Evolutionary conservation across 1,139 yeast species (phyloP), one percentile per base, ranked within the genome.

Genomic region (Kazachstania sp.): DNA sequence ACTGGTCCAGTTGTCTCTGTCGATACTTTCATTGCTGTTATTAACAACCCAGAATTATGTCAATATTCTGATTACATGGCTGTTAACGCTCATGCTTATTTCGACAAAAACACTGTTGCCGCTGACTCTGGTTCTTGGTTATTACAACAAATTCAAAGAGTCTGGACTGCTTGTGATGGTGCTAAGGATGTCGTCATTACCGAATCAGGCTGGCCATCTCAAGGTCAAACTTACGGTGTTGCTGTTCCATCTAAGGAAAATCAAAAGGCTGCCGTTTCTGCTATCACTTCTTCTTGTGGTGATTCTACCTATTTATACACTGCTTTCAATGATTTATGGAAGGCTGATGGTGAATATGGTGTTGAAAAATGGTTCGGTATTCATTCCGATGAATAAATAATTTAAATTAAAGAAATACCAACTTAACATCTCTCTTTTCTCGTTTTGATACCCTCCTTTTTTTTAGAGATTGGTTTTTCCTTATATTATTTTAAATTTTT

Each of bases 161-260:
- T 84, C 59, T 73, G 77, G 68, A 66, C 75, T 54, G 80, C 80
- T 46, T 84, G 92, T 73, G 79, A 78, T 58, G 75, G 77, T 58
- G 58, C 67, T 48, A 82, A 83, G 69, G 57, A 65, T 37, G 78
- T 81, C 46, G 67, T 81, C 57, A 78, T 83, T 58, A 78, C 85
- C 45, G 94, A 84, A 70, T 75, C 87, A 47, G 94, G 94, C 48
- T 84, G 92, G 92, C 94, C 94, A 61, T 77, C 83, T 43, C 65
- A 75, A 59, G 92, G 92, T 66, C 70, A 76, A 57, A 68, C 78
- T 49, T 74, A 71, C 60, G 87, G 87, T 65, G 72, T 67, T 52
- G 84, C 87, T 60, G 81, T 83, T 48, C 86, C 92, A 41, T 81
- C 86, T n/a, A 59, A 70, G 50, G 66, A 66, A 20, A 83, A 83